Conservation (phyloP, 2,329 filamentous ascomycete genomes). For the Colletotrichum theobromicola region DNA sequence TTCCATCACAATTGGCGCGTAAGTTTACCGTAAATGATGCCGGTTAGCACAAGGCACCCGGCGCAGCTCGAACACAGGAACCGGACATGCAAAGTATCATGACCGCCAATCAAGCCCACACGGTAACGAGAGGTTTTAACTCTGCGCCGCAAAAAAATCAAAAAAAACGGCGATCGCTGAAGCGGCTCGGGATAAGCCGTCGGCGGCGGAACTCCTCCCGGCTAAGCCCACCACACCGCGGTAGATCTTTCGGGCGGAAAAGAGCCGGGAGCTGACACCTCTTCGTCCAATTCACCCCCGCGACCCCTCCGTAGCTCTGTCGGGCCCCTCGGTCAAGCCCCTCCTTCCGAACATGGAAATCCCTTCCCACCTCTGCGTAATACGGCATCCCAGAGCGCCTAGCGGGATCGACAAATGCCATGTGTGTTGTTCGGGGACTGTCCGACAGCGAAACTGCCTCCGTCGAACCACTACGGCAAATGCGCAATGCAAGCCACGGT, state of each 20-base stretch:
- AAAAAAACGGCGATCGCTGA: background rate
- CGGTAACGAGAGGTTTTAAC: background rate
- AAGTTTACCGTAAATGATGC: background rate
- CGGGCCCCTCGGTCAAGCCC: background rate
- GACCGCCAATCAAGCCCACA: background rate
- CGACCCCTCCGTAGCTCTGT: background rate
- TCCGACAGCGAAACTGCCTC: no score
- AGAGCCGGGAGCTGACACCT: background rate
- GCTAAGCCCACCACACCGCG: background rate
- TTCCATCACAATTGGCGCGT: background rate
- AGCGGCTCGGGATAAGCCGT: background rate
- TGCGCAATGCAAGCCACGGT: background rate
- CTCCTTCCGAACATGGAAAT: background rate
- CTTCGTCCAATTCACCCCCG: background rate
- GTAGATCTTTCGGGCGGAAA: background rate
- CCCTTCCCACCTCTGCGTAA: background rate
- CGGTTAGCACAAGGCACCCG: background rate
- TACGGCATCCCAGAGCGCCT: background rate
- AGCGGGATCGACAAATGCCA: background rate
- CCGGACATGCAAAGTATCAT: background rate
- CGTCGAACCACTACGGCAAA: background rate
- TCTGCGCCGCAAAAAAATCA: no score
- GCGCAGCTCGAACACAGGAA: background rate
- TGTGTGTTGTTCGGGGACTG: background rate
- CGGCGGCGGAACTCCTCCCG: background rate